Evolutionary conservation across 441 rosid genomes (phyloP).

Genomic region (Erodium chrysanthum): DNA sequence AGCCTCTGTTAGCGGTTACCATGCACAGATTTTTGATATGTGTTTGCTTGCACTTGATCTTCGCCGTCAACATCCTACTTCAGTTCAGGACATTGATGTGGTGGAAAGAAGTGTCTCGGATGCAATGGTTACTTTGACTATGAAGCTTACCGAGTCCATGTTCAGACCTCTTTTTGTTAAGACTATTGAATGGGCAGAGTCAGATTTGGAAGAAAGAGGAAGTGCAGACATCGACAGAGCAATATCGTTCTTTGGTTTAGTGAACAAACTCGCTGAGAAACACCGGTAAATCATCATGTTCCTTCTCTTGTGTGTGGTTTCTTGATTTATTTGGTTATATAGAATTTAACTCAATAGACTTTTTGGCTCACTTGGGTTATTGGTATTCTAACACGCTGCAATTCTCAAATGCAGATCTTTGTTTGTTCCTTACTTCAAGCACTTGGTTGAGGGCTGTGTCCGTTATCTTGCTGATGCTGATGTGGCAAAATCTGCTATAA

Average conservation of each 20-base stretch:
- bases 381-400: neutral
- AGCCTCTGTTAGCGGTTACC: conserved; percentile 49
- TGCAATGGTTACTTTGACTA: conserved; percentile 58
- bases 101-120: conserved; percentile 62
- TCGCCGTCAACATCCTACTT: conserved; percentile 54
- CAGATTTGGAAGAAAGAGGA: conserved; percentile 41
- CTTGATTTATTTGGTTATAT: neutral
- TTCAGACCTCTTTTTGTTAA: conserved; percentile 83
- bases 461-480: conserved; percentile 45
- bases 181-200: conserved; percentile 82
- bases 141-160: conserved; percentile 90
- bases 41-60: conserved; percentile 86
- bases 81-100: conserved; percentile 46
- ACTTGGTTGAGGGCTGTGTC: conserved; percentile 56
- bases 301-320: neutral
- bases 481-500: conserved; percentile 29
- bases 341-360: neutral
- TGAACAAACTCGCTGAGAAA: conserved; percentile 66
- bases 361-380: too few relatives aligned
- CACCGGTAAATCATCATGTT: conserved; percentile 52
- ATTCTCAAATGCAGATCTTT: conserved; percentile 53
- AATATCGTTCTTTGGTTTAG: conserved; percentile 67
- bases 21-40: conserved; percentile 62
- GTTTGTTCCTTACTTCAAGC: conserved; percentile 87
- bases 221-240: conserved; percentile 48